phyloP scores from a whole-genome alignment of 257 asterid species.

The Ehretia macrophylla region DNA sequence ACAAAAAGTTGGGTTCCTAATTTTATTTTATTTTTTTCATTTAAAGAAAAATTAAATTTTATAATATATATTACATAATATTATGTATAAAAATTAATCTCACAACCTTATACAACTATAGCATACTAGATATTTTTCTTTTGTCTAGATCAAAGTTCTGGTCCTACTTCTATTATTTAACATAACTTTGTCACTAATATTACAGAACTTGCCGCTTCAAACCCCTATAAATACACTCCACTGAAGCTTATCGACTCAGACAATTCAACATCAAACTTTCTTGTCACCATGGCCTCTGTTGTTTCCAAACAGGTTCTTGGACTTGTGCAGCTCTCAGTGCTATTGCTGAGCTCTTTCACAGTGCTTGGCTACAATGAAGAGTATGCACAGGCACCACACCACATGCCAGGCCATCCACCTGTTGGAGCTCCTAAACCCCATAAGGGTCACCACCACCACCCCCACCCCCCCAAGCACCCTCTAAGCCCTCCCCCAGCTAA shows the following conservation, averaged over 20 bases:
- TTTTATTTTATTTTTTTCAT: no score
- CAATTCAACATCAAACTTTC: no score
- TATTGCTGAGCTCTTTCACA: background rate
- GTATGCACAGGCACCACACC: background rate
- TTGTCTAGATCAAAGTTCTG: no score
- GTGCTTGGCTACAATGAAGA: background rate
- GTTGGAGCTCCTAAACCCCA: background rate
- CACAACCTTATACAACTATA: no score
- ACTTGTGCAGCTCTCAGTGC: background rate
- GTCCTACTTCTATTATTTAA: no score
- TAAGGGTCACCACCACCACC: slow-evolving; percentile 16
- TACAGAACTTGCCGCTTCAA: background rate
- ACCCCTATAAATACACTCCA: slow-evolving; percentile 16
- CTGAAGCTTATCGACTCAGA: background rate
- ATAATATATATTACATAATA: no score
- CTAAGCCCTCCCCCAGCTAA: slow-evolving; percentile 2
- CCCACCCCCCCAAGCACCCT: slow-evolving; percentile 11
- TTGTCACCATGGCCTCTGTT: slow-evolving; percentile 23
- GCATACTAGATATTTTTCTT: no score
- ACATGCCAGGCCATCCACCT: background rate
- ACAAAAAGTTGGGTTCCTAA: no score
- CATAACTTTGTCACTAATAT: no score
- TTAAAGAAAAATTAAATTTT: no score
- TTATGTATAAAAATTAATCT: no score
- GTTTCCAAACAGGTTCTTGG: background rate